phyloP scores from a whole-genome alignment of 208 protist genomes.

The Crithidia fasciculata region DNA sequence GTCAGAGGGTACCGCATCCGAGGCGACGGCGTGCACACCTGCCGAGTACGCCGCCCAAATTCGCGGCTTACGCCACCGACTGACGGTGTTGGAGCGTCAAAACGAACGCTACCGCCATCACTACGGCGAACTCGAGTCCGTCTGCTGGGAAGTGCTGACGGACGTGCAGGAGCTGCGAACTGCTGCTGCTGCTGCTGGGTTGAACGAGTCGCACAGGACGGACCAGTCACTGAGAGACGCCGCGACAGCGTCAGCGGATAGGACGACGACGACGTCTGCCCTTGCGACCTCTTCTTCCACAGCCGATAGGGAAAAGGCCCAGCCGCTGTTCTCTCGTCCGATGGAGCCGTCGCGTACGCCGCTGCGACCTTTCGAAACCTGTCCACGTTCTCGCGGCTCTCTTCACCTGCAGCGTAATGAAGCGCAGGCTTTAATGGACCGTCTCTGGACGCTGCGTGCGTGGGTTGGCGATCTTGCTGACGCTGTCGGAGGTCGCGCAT shows the following conservation, averaged over 20 bases:
- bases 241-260: too few species aligned
- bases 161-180: slow-evolving; percentile 4
- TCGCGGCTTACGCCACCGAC: slow-evolving; percentile 7
- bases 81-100: slow-evolving; percentile 1
- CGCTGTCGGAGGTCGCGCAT: not conserved
- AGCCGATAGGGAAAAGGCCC: too few species aligned
- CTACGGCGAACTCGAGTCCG: slow-evolving; percentile 16
- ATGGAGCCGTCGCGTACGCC: too few species aligned
- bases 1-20: too few species aligned
- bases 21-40: too few species aligned
- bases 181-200: too few species aligned
- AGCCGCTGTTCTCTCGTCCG: too few species aligned
- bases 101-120: slow-evolving; percentile 11
- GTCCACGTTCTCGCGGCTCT: not conserved
- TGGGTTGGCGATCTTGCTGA: slow-evolving; percentile 17
- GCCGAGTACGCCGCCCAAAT: slow-evolving; percentile 8
- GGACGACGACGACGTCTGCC: too few species aligned
- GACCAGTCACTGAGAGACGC: too few species aligned
- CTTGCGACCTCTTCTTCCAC: too few species aligned
- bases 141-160: slow-evolving; percentile 26
- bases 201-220: too few species aligned
- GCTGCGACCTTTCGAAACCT: too few species aligned
- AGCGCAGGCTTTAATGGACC: slow-evolving; percentile 8
- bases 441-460: slow-evolving; percentile 12
- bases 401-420: not conserved